A percentile compares a stretch with the other conserved stretches of the same genome.
Conservation (phyloP, 441 rosid species). For the Pelargonium myrrhifolium region DNA sequence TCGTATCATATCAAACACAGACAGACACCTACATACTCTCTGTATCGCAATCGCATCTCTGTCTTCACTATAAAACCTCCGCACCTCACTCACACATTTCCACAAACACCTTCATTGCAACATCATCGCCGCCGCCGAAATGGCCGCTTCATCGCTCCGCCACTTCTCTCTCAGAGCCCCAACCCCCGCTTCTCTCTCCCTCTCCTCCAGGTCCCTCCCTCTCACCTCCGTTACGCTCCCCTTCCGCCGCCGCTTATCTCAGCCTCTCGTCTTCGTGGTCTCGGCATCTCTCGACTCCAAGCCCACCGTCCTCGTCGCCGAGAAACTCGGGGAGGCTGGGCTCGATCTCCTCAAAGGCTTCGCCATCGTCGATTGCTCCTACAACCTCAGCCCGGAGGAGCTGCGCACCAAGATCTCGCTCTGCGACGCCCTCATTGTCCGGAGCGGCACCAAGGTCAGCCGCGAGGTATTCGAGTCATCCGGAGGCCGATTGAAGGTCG, state of each 20-base stretch:
- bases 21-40: too few species aligned
- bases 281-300: conserved; percentile 14
- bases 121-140: not conserved
- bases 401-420: conserved; percentile 77
- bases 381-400: conserved; percentile 74
- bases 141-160: not conserved
- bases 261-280: conserved; percentile 22
- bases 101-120: not conserved
- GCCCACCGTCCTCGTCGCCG: conserved; percentile 76
- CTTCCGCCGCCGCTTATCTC: not conserved
- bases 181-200: not conserved
- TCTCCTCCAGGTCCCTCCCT: conserved; percentile 17
- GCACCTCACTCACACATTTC: too few species aligned
- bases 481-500: conserved; percentile 75
- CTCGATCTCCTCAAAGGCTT: conserved; percentile 46
- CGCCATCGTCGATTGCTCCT: conserved; percentile 72
- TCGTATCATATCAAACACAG: too few species aligned
- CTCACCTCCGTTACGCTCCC: conserved; percentile 6
- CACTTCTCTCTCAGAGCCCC: not conserved
- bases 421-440: conserved; percentile 77
- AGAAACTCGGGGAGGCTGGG: conserved; percentile 91
- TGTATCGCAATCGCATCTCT: too few species aligned
- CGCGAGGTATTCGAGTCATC: conserved; percentile 84
- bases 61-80: too few species aligned
- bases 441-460: conserved; percentile 85